Percentiles rank a stretch among this genome's conserved stretches.
These are phyloP conservation scores for Aspergillus indologenus DNA, from an alignment of 495 filamentous ascomycete genomes.

Conservation along the genomic window DNA sequence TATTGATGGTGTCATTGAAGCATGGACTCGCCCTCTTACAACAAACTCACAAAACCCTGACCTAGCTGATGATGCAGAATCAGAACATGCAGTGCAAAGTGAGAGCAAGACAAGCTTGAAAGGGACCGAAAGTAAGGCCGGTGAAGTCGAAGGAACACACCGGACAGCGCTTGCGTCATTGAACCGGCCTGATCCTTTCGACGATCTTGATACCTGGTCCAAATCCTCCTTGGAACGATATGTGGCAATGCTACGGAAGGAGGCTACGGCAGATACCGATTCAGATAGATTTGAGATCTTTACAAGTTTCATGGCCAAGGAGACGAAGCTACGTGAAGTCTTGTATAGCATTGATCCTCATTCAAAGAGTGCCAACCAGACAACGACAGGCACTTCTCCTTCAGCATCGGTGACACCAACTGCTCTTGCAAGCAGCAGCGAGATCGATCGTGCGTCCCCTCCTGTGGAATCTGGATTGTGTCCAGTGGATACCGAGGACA, in stretches of 20 bases:
- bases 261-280: constrained; percentile 48
- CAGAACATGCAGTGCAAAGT: background rate
- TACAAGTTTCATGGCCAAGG: constrained; percentile 48
- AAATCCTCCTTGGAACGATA: constrained; percentile 52
- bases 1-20: constrained; percentile 45
- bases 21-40: constrained; percentile 36
- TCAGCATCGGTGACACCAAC: constrained; percentile 14
- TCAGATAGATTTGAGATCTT: constrained; percentile 51
- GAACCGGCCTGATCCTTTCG: constrained; percentile 39
- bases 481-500: constrained; percentile 32
- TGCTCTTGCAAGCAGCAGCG: constrained; percentile 11
- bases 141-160: constrained; percentile 6
- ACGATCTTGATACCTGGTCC: constrained; percentile 52
- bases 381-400: constrained; percentile 1
- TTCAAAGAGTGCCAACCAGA: constrained; percentile 11
- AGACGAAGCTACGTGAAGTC: constrained; percentile 51
- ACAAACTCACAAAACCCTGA: constrained; percentile 18
- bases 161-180: constrained; percentile 8
- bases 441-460: constrained; percentile 12
- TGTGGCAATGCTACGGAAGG: constrained; percentile 52
- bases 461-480: constrained; percentile 36
- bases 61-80: constrained; percentile 15
- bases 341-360: constrained; percentile 50
- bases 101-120: background rate
- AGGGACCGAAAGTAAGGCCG: background rate